Percentiles rank a stretch among this genome's conserved stretches.
Evolutionary conservation across 2,329 filamentous ascomycete genomes (phyloP).

Genomic region (Colletotrichum sp.): DNA sequence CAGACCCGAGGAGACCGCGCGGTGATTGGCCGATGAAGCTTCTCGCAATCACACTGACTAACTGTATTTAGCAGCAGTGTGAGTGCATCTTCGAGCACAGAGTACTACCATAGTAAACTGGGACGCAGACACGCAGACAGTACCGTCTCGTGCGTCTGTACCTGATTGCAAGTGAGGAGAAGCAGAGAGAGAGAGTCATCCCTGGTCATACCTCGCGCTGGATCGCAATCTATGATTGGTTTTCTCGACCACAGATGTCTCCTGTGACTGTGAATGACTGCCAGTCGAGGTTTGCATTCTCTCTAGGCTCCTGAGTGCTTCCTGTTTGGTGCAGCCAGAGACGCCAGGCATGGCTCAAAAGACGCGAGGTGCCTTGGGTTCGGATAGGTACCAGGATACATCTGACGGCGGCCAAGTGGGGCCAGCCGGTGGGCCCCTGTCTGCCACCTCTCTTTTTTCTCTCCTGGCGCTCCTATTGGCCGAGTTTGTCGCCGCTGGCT

Average conservation of each 20-base stretch:
- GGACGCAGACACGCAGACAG: background rate
- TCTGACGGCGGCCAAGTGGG: background rate
- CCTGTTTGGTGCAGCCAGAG: background rate
- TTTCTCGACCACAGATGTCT: background rate
- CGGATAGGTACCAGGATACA: background rate
- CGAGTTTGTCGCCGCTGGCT: background rate
- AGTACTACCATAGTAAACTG: background rate
- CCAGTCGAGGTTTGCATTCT: background rate
- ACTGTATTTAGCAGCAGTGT: background rate
- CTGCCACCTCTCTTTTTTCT: background rate
- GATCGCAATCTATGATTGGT: background rate
- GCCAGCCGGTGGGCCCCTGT: background rate
- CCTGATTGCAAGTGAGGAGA: background rate
- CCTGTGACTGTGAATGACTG: background rate
- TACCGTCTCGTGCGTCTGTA: background rate
- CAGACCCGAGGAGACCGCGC: background rate
- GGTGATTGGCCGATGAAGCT: background rate
- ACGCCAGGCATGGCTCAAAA: background rate
- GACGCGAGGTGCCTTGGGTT: background rate
- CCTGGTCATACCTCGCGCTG: background rate
- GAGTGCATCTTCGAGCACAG: background rate
- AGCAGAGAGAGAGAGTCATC: background rate
- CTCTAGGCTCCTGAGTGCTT: background rate
- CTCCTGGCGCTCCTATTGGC: conserved; percentile 10
- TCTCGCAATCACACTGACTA: conserved; percentile 10